These are phyloP conservation scores for Hymenoscyphus fraxineus DNA, from an alignment of 2,329 filamentous ascomycete genomes.

Conservation along the genomic window DNA sequence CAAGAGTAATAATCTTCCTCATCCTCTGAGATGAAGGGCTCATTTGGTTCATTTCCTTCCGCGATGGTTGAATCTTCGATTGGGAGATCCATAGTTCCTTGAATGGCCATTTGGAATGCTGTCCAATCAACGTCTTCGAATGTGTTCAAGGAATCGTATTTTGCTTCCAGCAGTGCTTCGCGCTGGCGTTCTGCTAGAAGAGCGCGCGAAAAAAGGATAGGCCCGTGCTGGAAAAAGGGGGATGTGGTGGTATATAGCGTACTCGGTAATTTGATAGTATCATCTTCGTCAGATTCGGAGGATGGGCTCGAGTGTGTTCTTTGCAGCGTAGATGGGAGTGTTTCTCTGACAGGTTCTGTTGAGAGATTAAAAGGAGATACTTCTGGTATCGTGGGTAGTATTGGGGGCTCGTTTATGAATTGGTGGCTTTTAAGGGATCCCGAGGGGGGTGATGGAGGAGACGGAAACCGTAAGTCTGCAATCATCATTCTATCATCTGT, in stretches of 20 bases:
- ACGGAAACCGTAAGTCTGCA: conserved; percentile 31
- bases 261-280: conserved; percentile 34
- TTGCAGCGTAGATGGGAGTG: neutral
- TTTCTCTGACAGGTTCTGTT: neutral
- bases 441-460: conserved; percentile 36
- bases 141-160: neutral
- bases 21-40: conserved; percentile 13
- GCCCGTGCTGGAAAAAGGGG: conserved; percentile 51
- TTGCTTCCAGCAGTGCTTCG: neutral
- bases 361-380: conserved; percentile 26
- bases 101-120: conserved; percentile 62
- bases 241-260: conserved; percentile 48
- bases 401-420: conserved; percentile 20
- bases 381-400: conserved; percentile 43
- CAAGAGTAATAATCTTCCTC: neutral
- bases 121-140: conserved; percentile 54
- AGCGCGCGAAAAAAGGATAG: conserved; percentile 46
- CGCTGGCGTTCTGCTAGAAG: neutral
- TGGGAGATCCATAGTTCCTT: conserved; percentile 47
- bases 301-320: conserved; percentile 6
- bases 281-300: conserved; percentile 24
- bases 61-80: conserved; percentile 29
- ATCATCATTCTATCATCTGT: conserved; percentile 19
- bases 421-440: conserved; percentile 12
- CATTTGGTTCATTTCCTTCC: conserved; percentile 27